Conservation (phyloP, 2,329 filamentous ascomycete genomes). For the Emericellopsis atlantica region DNA sequence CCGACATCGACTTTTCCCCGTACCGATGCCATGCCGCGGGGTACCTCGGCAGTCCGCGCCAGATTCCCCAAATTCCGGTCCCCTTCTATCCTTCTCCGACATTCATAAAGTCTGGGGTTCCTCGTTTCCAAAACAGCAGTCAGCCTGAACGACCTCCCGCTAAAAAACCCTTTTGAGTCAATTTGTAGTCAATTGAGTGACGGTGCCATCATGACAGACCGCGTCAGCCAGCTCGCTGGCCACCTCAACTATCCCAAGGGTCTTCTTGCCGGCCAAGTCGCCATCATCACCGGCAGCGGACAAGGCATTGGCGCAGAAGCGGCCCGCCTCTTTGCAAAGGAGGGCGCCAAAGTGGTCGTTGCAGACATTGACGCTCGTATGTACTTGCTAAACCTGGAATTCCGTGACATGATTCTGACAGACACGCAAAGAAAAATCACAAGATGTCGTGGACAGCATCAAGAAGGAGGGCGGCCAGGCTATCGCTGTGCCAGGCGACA, state of each 20-base stretch:
- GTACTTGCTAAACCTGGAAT: slow-evolving; percentile 8
- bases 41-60: slow-evolving; percentile 1
- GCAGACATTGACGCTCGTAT: slow-evolving; percentile 68
- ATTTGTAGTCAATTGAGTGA: background rate
- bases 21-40: background rate
- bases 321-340: slow-evolving; percentile 71
- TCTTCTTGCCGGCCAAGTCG: slow-evolving; percentile 65
- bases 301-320: slow-evolving; percentile 84
- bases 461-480: slow-evolving; percentile 54
- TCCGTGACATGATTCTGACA: slow-evolving; percentile 1
- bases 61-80: background rate
- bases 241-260: slow-evolving; percentile 78
- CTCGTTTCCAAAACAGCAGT: no score
- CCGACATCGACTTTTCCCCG: no score
- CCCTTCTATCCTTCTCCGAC: background rate
- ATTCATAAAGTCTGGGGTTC: background rate
- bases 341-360: slow-evolving; percentile 74
- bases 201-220: slow-evolving; percentile 31
- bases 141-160: background rate
- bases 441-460: slow-evolving; percentile 57
- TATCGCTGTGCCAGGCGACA: slow-evolving; percentile 63
- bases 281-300: slow-evolving; percentile 77
- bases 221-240: slow-evolving; percentile 57
- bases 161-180: background rate
- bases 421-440: slow-evolving; percentile 46